A percentile compares a stretch with the other conserved stretches of the same genome.
Evolutionary conservation across 352 stramenopile species (phyloP).

Genomic region (Phytophthora melonis): DNA sequence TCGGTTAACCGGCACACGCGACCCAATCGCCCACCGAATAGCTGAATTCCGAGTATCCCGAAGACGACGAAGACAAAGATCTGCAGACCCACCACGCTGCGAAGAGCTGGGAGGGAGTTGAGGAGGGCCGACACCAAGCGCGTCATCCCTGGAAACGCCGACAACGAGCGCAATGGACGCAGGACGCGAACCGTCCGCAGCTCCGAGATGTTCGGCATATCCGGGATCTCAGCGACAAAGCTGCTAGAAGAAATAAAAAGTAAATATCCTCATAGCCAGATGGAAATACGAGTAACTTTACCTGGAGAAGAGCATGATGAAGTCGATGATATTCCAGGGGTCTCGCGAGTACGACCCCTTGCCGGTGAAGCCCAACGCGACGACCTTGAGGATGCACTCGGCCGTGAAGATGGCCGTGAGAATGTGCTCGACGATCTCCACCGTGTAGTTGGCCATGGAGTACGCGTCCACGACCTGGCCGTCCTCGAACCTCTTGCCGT

Average conservation of each 20-base stretch:
- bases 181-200: neutral
- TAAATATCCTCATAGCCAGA: neutral
- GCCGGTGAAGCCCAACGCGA: constrained; percentile 81
- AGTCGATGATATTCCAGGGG: constrained; percentile 92
- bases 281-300: constrained; percentile 19
- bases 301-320: constrained; percentile 87
- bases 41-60: neutral
- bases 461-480: constrained; percentile 43
- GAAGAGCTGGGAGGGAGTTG: neutral
- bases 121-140: neutral
- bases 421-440: constrained; percentile 67
- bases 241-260: constrained; percentile 21
- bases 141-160: neutral
- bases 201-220: neutral
- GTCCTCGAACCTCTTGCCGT: constrained; percentile 43
- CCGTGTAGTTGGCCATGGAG: constrained; percentile 47
- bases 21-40: neutral
- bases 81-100: neutral
- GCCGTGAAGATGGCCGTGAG: constrained; percentile 88
- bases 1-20: neutral
- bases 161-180: neutral
- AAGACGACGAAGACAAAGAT: neutral
- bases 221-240: constrained; percentile 45
- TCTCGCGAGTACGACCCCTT: constrained; percentile 80
- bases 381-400: constrained; percentile 89